phyloP scores from a whole-genome alignment of 257 asterid species.

The Solanum chmielewskii region DNA sequence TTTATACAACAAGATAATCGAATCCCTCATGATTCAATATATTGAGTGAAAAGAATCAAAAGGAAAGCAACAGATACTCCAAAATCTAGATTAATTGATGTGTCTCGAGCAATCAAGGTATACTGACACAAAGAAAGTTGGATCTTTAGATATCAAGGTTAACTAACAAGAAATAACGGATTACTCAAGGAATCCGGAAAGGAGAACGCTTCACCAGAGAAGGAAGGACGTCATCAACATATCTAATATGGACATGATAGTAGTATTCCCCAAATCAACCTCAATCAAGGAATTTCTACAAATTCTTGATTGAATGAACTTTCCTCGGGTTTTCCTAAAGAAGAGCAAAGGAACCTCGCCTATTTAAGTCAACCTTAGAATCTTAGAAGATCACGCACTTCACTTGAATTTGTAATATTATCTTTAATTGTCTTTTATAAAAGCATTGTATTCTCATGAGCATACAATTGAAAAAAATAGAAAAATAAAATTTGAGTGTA shows the following conservation, averaged over 20 bases:
- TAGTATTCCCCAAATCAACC: too few species aligned
- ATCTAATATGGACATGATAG: not conserved
- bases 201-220: not conserved
- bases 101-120: not conserved
- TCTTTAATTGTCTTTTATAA: not conserved
- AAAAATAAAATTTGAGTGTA: too few species aligned
- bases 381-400: not conserved
- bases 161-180: not conserved
- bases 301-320: not conserved
- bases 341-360: not conserved
- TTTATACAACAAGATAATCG: not conserved
- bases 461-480: not conserved
- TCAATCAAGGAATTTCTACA: not conserved
- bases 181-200: too few species aligned
- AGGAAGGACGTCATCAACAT: not conserved
- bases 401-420: not conserved
- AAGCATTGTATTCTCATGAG: not conserved
- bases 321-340: not conserved
- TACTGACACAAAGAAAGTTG: not conserved
- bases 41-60: not conserved
- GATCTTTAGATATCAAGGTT: not conserved
- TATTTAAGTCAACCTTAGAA: not conserved
- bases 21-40: not conserved
- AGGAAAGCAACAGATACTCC: not conserved
- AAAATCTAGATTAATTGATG: not conserved